Base-by-base conservation (phyloP, 768 basidiomycete genomes). In the Naganishia kalamii region DNA sequence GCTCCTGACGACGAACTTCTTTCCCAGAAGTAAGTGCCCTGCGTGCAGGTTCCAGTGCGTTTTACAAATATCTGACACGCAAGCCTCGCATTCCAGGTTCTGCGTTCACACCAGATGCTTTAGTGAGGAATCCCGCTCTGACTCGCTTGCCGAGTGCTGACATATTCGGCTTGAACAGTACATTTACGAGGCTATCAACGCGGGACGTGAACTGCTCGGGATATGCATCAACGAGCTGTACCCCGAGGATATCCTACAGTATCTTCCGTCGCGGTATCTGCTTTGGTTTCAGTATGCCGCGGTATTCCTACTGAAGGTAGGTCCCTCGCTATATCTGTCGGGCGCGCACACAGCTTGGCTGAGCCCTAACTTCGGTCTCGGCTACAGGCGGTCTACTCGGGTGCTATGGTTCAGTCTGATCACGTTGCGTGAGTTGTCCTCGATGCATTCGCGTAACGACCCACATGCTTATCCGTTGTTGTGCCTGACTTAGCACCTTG, bases 121-220 rank as follows among this genome's bases (percentile, higher is more conserved):
- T 66, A 33, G 65, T 65, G 43, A 27, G 46, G 23, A 1, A 27
- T 25, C 11, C n/a, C 25, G 7, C 4, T 23, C 12, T 2, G 1
- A 21, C 23, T 21, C 29, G n/a, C 15, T 8, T 23, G 8, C 17
- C 30, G 17, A 23, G 4, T 23, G 27, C 29, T 61, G 8, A 50
- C 29, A 46, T 4, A 21, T 17, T 60, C 33, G 4, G 23, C 32
- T 25, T 29, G 68, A 66, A 33, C 63, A 74, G 41, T 75, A 74
- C 57, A 76, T 76, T 61, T 76, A 74, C 67, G 75, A 75, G 41
- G 74, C 75, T 15, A 72, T 76, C 30, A 72, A 74, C 27, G 71
- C 75, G 0, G 75, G 72, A 17, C 69, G 69, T 30, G 70, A 76
- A 40, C 68, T 76, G 19, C 60, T 76, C 21, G 44, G 66, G 21